These are phyloP conservation scores for Neurospora sp. DNA, from an alignment of 495 filamentous ascomycete species.

Conservation along the genomic window DNA sequence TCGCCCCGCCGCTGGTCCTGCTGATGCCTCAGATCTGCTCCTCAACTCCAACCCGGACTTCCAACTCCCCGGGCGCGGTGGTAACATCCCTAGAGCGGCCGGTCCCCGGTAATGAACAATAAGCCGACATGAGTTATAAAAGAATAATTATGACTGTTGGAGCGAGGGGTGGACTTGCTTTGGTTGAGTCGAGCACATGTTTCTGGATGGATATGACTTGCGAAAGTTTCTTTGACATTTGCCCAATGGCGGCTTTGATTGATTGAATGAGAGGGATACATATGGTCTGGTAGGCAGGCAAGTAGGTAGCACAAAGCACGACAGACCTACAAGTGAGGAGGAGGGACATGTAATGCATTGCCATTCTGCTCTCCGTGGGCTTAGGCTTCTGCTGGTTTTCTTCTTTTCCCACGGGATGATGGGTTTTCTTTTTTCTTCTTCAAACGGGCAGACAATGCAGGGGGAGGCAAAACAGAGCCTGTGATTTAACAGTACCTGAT, in stretches of 20 bases:
- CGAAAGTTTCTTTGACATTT: not conserved
- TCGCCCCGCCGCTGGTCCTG: constrained; percentile 21
- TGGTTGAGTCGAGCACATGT: not conserved
- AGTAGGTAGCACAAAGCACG: not conserved
- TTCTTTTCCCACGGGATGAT: not conserved
- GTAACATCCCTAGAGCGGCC: constrained; percentile 8
- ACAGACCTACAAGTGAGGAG: not conserved
- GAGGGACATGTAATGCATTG: not conserved
- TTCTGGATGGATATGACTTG: not conserved
- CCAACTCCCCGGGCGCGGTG: constrained; percentile 36
- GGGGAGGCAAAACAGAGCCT: not conserved
- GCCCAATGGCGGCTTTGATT: not conserved
- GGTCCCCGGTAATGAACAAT: constrained; percentile 1
- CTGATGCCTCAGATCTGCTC: constrained; percentile 36
- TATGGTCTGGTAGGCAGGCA: not conserved
- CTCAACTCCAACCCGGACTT: constrained; percentile 70
- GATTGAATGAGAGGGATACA: not conserved
- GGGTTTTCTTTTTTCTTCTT: not conserved
- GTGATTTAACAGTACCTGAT: not conserved
- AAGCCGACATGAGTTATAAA: not conserved
- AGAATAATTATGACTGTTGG: not conserved
- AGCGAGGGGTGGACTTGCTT: not conserved
- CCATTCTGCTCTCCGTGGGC: not conserved
- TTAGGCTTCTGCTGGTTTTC: not conserved
- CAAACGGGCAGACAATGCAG: not conserved